Evolutionary conservation across 495 filamentous ascomycete genomes (phyloP).

Genomic region (Podospora tetraspora): DNA sequence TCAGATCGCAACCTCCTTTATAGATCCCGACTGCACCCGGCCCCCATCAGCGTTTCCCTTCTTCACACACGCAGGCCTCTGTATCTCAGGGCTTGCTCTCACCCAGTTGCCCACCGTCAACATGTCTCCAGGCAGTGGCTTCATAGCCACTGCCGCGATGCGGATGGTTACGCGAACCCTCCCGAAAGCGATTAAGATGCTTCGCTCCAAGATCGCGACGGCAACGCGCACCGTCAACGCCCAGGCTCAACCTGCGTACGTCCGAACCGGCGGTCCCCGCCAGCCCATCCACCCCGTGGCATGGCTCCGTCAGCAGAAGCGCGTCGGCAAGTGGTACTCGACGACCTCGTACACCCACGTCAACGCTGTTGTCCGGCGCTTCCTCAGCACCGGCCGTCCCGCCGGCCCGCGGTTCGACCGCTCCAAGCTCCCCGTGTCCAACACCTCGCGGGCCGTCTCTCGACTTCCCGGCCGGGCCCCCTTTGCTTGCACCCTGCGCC

Average conservation of each 20-base stretch:
- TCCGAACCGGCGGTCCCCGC: constrained; percentile 42
- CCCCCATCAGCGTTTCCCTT: constrained; percentile 8
- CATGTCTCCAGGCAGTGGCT: constrained; percentile 65
- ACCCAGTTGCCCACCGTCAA: constrained; percentile 16
- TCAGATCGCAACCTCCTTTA: background rate
- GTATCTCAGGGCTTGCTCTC: constrained; percentile 10
- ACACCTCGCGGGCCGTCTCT: constrained; percentile 59
- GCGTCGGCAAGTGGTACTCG: constrained; percentile 59
- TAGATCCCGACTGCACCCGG: constrained; percentile 22
- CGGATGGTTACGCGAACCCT: constrained; percentile 64
- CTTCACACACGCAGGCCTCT: constrained; percentile 8
- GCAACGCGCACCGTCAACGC: constrained; percentile 44
- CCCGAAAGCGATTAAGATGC: constrained; percentile 44
- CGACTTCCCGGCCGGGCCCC: constrained; percentile 68
- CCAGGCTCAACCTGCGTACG: constrained; percentile 46
- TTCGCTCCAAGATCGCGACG: constrained; percentile 57
- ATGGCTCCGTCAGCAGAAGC: constrained; percentile 65
- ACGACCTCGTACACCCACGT: constrained; percentile 48
- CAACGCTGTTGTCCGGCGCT: constrained; percentile 52
- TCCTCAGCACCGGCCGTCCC: constrained; percentile 47
- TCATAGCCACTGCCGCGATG: constrained; percentile 66
- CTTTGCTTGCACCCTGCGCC: constrained; percentile 84
- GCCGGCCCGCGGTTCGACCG: constrained; percentile 49
- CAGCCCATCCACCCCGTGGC: constrained; percentile 71
- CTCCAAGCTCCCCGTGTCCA: constrained; percentile 60